Base-by-base conservation (phyloP, 352 stramenopile genomes). In the Phytopythium ostracodes region DNA sequence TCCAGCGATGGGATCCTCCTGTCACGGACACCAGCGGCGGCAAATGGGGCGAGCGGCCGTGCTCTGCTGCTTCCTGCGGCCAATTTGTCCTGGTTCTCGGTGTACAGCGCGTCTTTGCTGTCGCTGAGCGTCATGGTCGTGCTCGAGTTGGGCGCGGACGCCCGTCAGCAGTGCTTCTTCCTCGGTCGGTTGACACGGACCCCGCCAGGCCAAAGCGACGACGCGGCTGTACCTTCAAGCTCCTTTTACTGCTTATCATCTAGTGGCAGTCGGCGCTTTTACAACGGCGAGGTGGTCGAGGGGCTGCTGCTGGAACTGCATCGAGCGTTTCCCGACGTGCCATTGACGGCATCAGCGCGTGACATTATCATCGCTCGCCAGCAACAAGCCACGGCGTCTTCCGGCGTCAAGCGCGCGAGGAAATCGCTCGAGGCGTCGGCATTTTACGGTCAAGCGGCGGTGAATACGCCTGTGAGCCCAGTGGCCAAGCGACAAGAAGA, bases 91-190 rank as follows among this genome's bases (percentile, higher is more conserved):
- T 72, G 59, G 59, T 77, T 87, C 4, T 72, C 75, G 1, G 49
- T 88, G 9, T 90, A 90, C 67, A 77, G 82, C 44, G 68, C 79
- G 33, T 88, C 83, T 17, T 79, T 80, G 14, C 82, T 92, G 43
- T 74, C 72, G 3, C 71, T 67, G 31, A 79, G 54, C 59, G 71
- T 89, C 42, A 33, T 90, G 47, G 56, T 87, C 27, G 62, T 82
- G 8, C 33, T 92, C 46, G 76, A 89, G 43, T 56, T 81, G 6
- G 56, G 67, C 24, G 65, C 62, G 18, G 35, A 67, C 31, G 59
- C 44, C 1, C 56, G 46, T 1, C 78, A 89, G 54, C 78, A 87
- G 60, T 82, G 80, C 18, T 85, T 79, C 61, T 81, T 88, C 22
- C 75, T 92, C 18, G 70, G 72, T 24, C 59, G 58, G 5, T 27